Base-by-base conservation (phyloP, 169 alveolate species). In the Plasmodium yoelii region DNA sequence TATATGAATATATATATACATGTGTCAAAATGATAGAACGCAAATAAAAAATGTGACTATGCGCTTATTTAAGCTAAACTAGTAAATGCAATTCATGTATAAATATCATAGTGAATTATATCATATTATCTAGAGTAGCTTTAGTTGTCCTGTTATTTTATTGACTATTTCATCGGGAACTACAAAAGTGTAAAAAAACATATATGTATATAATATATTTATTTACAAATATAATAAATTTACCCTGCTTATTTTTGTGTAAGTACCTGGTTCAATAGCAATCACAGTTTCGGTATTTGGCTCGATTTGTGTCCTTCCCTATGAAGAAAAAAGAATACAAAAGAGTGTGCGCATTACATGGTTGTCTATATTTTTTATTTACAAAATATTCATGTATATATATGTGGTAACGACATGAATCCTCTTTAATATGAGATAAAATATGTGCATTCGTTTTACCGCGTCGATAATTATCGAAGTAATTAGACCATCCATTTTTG, bases 201-300 rank as follows among this genome's bases (percentile, higher is more conserved):
- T 63, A 77, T 63, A 84, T 44, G n/a, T 8, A 28, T 71, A 51
- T 71, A 51, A 22, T 18, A n/a, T 28, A 39, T n/a, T 67, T 67
- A 18, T 19, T 22, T 15, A 28, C 28, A 7, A 4, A 15, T 18
- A 1, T 53, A n/a, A 55, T 53, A 56, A 26, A 22, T 53, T 15
- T 26, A 65, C 42, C 46, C 24, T 22, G 71, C 28, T 61, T 4
- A 64, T 15, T 19, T 12, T 47, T 56, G 15, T 5, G n/a, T 28
- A 15, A 13, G 9, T 89, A 94, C 96, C 99, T 57, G 99, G 99
- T 6, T 98, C 99, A 26, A 97, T 92, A 42, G 98, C 98, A 53
- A 95, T 92, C 63, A 97, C 98, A 24, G 99, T 97, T 53, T 94
- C 93, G 24, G 98, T 95, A 57, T 97, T 97, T 22, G 97, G 96